A percentile compares a stretch with the other conserved stretches of the same genome.
These are phyloP conservation scores for Chalciporus piperatus DNA, from an alignment of 768 basidiomycete genomes.

Conservation along the genomic window DNA sequence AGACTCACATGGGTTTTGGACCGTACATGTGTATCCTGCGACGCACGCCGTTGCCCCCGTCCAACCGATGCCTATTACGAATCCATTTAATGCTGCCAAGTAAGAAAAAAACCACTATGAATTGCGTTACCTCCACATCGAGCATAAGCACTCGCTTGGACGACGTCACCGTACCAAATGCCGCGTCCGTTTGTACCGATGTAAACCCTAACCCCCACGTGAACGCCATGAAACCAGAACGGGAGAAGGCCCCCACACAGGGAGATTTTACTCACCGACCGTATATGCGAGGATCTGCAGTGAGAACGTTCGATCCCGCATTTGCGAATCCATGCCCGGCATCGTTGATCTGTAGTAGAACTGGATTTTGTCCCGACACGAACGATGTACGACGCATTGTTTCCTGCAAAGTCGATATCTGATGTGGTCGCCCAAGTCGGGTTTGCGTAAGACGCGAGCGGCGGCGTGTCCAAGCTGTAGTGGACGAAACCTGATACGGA, in stretches of 20 bases:
- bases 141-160: not conserved
- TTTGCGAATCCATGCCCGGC: conserved; percentile 56
- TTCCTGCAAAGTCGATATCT: conserved; percentile 13
- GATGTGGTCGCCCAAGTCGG: conserved; percentile 5
- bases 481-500: conserved; percentile 9
- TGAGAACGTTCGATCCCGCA: conserved; percentile 42
- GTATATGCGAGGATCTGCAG: conserved; percentile 32
- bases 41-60: too few relatives aligned
- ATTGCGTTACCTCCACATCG: too few relatives aligned
- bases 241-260: too few relatives aligned
- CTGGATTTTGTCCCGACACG: conserved; percentile 2
- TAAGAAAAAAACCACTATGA: too few relatives aligned
- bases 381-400: conserved; percentile 5
- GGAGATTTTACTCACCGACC: not conserved
- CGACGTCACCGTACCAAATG: conserved; percentile 9
- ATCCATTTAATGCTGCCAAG: too few relatives aligned
- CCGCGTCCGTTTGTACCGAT: conserved; percentile 14
- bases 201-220: conserved; percentile 4
- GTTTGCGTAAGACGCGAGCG: conserved; percentile 2
- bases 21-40: too few relatives aligned
- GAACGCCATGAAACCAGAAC: too few relatives aligned
- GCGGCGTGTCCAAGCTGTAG: conserved; percentile 1
- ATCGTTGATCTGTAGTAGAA: conserved; percentile 46
- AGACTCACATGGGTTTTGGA: too few relatives aligned
- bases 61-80: too few relatives aligned